Evolutionary conservation across 192 early-diverging fungal species (phyloP).

Genomic region (Umbelopsis isabellina): DNA sequence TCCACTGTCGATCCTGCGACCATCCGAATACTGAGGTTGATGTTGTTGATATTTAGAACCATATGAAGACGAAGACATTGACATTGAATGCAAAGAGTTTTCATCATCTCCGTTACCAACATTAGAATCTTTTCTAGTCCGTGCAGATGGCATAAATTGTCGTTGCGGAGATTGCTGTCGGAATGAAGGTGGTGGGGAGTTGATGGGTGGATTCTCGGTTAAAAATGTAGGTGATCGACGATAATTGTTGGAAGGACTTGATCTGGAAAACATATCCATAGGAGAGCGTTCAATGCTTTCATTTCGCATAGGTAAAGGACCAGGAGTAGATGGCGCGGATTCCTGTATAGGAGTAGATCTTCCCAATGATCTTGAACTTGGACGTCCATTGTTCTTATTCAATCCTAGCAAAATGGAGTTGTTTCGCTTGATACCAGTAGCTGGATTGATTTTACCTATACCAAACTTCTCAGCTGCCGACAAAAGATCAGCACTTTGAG

Average conservation of each 20-base stretch:
- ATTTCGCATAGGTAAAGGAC: background rate
- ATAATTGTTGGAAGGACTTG: conserved; percentile 1
- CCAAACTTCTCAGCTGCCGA: conserved; percentile 13
- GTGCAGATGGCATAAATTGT: conserved; percentile 14
- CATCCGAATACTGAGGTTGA: conserved; percentile 16
- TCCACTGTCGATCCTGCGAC: conserved; percentile 40
- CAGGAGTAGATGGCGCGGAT: background rate
- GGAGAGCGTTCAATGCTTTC: conserved; percentile 12
- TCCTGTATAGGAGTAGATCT: conserved; percentile 13
- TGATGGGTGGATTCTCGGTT: background rate
- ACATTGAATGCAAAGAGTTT: conserved; percentile 18
- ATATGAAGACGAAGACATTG: conserved; percentile 25
- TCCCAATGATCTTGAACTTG: background rate
- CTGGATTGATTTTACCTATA: conserved; percentile 9
- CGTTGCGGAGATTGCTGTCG: conserved; percentile 17
- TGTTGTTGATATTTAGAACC: conserved; percentile 12
- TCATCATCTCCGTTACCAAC: conserved; percentile 6
- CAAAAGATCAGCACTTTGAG: conserved; percentile 13
- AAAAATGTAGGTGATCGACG: background rate
- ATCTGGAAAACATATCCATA: conserved; percentile 4
- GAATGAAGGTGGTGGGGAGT: background rate
- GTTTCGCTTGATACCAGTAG: conserved; percentile 28
- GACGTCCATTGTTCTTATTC: background rate
- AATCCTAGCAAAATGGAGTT: conserved; percentile 32
- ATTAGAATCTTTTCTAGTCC: conserved; percentile 27